Conservation (phyloP, 139 green algal genomes). For the Picochlorum sp. region DNA sequence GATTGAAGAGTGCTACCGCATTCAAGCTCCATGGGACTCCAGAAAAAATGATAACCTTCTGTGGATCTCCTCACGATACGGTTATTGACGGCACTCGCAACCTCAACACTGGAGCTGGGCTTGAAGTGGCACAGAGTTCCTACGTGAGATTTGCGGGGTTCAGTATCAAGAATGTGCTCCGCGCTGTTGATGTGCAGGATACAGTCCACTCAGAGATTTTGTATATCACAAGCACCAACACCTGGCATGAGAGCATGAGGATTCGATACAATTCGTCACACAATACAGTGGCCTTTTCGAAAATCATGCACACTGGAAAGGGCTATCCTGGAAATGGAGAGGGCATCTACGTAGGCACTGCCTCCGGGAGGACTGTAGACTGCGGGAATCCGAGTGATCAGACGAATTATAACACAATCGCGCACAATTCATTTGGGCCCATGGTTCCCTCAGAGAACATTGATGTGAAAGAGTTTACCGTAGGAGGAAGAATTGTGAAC, state of each 20-base stretch:
- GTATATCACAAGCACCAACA: constrained; percentile 3
- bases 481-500: too few species aligned
- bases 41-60: constrained; percentile 1
- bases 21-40: neutral
- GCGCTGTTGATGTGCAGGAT: neutral
- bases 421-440: too few species aligned
- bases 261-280: constrained; percentile 3
- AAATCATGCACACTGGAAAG: neutral
- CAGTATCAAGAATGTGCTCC: constrained; percentile 1
- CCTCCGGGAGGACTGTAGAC: too few species aligned
- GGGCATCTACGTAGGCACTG: too few species aligned
- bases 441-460: too few species aligned
- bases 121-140: neutral
- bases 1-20: too few species aligned
- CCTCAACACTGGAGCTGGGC: neutral
- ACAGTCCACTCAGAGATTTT: constrained; percentile 1
- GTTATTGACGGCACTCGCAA: neutral
- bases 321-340: too few species aligned
- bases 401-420: too few species aligned
- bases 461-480: too few species aligned
- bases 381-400: too few species aligned
- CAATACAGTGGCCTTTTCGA: neutral
- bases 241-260: neutral
- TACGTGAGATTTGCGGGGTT: neutral
- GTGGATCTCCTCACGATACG: neutral